Base-by-base conservation (phyloP, 768 basidiomycete species). In the Amanita fuliginea region DNA sequence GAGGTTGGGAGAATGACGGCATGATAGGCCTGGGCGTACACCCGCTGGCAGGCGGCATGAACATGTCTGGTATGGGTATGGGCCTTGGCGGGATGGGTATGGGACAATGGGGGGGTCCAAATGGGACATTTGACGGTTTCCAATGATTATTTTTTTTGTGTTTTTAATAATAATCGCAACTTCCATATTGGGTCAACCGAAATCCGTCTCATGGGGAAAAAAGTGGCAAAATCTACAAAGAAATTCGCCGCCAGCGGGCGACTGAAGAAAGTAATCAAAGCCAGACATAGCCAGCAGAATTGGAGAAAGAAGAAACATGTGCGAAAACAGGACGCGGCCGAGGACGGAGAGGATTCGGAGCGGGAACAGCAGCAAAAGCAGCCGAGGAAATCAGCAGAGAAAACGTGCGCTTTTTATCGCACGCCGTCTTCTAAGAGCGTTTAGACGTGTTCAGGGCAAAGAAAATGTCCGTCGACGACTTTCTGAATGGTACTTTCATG, bases 211-310 rank as follows among this genome's bases (percentile, higher is more conserved):
- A 51, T 45, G 73, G 71, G 67, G 9, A 71, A 67, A 57, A 90
- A 86, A 56, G 77, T 81, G 16, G 67, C 77, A 34, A 94, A 94
- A 65, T 78, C 88, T 0, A 85, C 86, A 9, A 81, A 83, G 60
- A 92, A 94, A 67, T 94, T 94, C 57, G 86, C 83, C 7, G 72
- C 87, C 3, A 90, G 86, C 51, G 94, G 94, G 1, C 82, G 86
- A 60, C 78, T 98, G 47, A 89, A 90, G 60, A 85, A 88, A 55
- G 78, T 81, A 16, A 96, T 98, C 45, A 75, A 89, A 57, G 76
- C 81, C 4, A 74, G 94, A n/a, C 77, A 82, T 51, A 87, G 90
- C 57, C 78, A 83, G 57, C 83, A 91, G 59, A 77, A 88, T 59
- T 69, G 78, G 53, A 76, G 78, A 58, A 86, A 83, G 65, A 82